Percentiles rank a stretch among this genome's conserved stretches.
These are phyloP conservation scores for Fusarium sublunatum DNA, from an alignment of 2,329 filamentous ascomycete genomes.

Conservation along the genomic window DNA sequence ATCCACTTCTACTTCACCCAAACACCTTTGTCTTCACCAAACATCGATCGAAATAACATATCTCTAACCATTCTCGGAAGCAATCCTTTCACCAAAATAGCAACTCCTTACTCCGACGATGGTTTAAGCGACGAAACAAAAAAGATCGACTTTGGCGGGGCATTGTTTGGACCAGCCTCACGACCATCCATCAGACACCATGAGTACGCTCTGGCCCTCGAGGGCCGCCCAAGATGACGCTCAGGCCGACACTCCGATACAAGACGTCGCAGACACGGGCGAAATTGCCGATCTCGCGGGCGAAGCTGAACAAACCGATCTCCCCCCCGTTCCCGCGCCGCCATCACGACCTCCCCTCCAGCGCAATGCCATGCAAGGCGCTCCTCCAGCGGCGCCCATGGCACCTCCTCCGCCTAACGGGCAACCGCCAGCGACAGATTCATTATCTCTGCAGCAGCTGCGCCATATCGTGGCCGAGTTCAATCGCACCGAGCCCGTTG, in stretches of 20 bases:
- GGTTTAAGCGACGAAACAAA: conserved; percentile 27
- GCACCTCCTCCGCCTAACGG: conserved; percentile 45
- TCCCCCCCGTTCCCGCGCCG: conserved; percentile 51
- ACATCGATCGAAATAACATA: background rate
- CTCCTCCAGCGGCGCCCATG: conserved; percentile 44
- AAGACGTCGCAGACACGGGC: conserved; percentile 58
- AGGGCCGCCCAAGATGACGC: conserved; percentile 51
- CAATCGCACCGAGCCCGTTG: conserved; percentile 73
- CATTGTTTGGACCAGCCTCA: conserved; percentile 39
- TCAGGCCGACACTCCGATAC: conserved; percentile 45
- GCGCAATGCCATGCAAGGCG: conserved; percentile 46
- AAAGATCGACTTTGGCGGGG: conserved; percentile 41
- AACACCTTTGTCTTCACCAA: conserved; percentile 14
- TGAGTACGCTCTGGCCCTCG: conserved; percentile 60
- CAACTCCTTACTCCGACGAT: conserved; percentile 23
- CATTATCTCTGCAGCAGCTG: conserved; percentile 79
- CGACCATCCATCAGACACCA: conserved; percentile 46
- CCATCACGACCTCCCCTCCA: conserved; percentile 44
- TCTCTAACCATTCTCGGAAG: background rate
- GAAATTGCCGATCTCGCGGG: conserved; percentile 49
- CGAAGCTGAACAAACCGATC: conserved; percentile 52
- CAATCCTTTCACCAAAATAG: conserved; percentile 7
- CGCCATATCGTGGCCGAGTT: conserved; percentile 79
- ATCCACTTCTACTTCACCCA: conserved; percentile 18
- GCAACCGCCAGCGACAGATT: conserved; percentile 67